Evolutionary conservation across 352 stramenopile genomes (phyloP).

Genomic region (Thalassiosira mediterranea): DNA sequence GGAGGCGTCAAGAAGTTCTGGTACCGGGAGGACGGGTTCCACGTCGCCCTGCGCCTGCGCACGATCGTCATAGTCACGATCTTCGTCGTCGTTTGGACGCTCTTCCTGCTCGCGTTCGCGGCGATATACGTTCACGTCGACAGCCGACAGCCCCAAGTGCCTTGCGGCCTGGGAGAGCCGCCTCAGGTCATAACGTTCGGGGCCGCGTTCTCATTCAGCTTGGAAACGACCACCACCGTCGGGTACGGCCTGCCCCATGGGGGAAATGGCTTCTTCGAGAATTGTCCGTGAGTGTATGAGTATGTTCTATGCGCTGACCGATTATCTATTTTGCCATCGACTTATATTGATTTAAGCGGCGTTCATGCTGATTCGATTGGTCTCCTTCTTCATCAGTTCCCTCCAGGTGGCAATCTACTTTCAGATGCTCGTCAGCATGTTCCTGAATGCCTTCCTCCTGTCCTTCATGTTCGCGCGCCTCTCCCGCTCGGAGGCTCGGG

Average conservation of each 20-base stretch:
- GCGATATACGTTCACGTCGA: constrained; percentile 67
- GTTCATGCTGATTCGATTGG: too few species aligned
- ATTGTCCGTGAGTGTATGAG: constrained; percentile 66
- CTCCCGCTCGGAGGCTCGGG: constrained; percentile 55
- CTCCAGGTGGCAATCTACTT: constrained; percentile 78
- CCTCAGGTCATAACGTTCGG: constrained; percentile 55
- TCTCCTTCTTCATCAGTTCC: too few species aligned
- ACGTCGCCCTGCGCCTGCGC: constrained; percentile 66
- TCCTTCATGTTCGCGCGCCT: constrained; percentile 76
- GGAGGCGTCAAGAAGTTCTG: too few species aligned
- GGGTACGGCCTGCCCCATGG: constrained; percentile 68
- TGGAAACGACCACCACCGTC: constrained; percentile 82
- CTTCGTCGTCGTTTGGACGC: constrained; percentile 67
- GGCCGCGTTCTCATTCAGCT: constrained; percentile 75
- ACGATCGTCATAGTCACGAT: constrained; percentile 50
- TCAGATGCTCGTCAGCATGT: constrained; percentile 79
- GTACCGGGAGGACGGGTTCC: constrained; percentile 79
- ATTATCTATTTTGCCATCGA: too few species aligned
- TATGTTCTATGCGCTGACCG: too few species aligned
- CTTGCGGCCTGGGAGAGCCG: constrained; percentile 64
- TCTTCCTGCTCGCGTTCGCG: constrained; percentile 71
- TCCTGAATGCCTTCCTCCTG: constrained; percentile 83
- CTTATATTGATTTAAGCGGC: too few species aligned
- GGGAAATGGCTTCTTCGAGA: constrained; percentile 69
- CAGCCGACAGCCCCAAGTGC: constrained; percentile 19